These are phyloP conservation scores for Cymbopogon flexuosus DNA, from an alignment of 202 grass and related monocot species.

Conservation along the genomic window DNA sequence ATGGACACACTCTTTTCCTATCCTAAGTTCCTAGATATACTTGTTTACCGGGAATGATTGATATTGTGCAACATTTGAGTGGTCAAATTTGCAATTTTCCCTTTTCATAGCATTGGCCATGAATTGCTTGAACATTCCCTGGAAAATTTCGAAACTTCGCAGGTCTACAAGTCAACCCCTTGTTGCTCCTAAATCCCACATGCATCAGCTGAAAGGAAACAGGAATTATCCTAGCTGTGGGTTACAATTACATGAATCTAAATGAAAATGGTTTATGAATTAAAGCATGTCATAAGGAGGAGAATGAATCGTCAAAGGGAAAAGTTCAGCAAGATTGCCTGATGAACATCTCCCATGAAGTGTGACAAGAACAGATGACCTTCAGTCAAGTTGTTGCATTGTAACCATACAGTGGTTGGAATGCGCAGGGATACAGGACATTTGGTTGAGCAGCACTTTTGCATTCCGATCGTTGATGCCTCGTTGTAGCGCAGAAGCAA, in stretches of 20 bases:
- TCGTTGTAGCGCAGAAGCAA: no score
- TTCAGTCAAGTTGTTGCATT: constrained; percentile 64
- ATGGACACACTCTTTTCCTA: background rate
- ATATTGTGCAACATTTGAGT: background rate
- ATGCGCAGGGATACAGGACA: background rate
- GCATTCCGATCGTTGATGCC: no score
- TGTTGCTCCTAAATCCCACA: constrained; percentile 69
- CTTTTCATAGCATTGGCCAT: background rate
- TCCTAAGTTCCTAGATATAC: background rate
- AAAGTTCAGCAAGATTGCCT: background rate
- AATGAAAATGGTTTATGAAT: background rate
- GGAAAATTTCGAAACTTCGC: background rate
- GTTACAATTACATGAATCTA: background rate
- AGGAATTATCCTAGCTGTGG: background rate
- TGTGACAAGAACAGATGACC: constrained; percentile 57
- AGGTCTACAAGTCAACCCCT: constrained; percentile 58
- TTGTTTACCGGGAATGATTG: background rate
- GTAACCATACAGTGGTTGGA: background rate
- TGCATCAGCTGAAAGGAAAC: constrained; percentile 60
- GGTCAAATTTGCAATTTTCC: background rate
- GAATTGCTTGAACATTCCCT: background rate
- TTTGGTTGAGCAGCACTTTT: no score
- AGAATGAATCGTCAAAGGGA: background rate
- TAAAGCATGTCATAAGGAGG: background rate
- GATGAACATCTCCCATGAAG: constrained; percentile 66